phyloP scores from a whole-genome alignment of 305 asterid genomes.

The Solanum chacoense region DNA sequence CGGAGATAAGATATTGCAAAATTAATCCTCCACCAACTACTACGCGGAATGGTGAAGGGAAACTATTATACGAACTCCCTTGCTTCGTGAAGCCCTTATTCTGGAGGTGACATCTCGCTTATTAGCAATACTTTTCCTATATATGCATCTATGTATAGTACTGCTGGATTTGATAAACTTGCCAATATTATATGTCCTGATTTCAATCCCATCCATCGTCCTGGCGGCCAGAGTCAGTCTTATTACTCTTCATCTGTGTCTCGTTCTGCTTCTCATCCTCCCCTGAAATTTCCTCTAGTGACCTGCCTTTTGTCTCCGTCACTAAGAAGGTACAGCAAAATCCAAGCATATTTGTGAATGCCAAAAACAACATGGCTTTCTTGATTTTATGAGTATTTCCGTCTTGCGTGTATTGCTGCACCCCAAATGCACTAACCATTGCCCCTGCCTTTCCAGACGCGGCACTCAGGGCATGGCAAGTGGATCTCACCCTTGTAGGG shows the following conservation, averaged over 20 bases:
- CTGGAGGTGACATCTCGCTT: slow-evolving; percentile 1
- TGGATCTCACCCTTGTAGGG: slow-evolving; percentile 45
- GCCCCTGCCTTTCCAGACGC: slow-evolving; percentile 64
- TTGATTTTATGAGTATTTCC: slow-evolving; percentile 18
- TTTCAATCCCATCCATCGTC: slow-evolving; percentile 29
- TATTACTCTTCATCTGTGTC: slow-evolving; percentile 7
- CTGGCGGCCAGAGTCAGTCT: background rate
- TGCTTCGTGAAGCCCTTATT: background rate
- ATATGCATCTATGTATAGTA: background rate
- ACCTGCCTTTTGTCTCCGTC: slow-evolving; percentile 47
- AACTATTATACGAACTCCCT: background rate
- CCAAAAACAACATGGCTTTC: slow-evolving; percentile 35
- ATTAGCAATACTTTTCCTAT: background rate
- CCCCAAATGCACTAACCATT: slow-evolving; percentile 45
- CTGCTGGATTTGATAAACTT: slow-evolving; percentile 9
- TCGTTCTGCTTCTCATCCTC: slow-evolving; percentile 27
- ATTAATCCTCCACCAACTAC: background rate
- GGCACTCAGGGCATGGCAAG: slow-evolving; percentile 51
- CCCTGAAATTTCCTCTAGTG: slow-evolving; percentile 54
- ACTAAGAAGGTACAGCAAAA: slow-evolving; percentile 44
- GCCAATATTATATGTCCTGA: background rate
- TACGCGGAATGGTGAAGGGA: background rate
- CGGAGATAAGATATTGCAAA: background rate
- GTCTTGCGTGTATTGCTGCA: slow-evolving; percentile 47
- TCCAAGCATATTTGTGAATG: slow-evolving; percentile 44